Evolutionary conservation across 352 stramenopile genomes (phyloP), one percentile per base, ranked within the genome.

Genomic region (Thalassiosira delicatula): DNA sequence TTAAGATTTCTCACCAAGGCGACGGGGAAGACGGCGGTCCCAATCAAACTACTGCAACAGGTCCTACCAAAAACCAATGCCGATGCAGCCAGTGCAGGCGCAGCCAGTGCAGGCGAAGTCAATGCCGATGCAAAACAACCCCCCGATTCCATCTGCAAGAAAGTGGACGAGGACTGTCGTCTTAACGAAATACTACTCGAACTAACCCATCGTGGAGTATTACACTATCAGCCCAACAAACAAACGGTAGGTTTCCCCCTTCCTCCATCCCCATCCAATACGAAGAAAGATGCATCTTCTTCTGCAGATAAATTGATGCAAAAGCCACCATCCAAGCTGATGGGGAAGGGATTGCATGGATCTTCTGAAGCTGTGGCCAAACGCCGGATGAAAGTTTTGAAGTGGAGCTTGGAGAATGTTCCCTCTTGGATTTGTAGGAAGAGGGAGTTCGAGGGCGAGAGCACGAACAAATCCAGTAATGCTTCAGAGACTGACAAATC

Each of bases 1-100:
- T 54, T 94, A 44, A 83, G 89, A 65, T 94, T 94, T 62, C 70
- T 94, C 9, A 93, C 88, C 17, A 85, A 85, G 49, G 87, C 86
- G 14, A 91, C 84, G 2, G 88, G 90, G 17, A 85, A 89, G 46
- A 83, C 85, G 8, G 71, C 68, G 3, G 69, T 94, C 51, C 75
- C 84, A 5, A 19, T 93, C 3, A 62, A 73, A 27, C 84, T 73
- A 30, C 42, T 94, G 8, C 5, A 66, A 4, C 59, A 76, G 21
- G 86, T 86, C 25, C 44, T 93, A 27, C 88, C 86, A 25, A 69
- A 70, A 42, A 8, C 12, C 63, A 46, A 60, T 67, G 37, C 7
- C 27, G 40, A 25, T 62, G 17, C 23, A 32, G n/a, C n/a, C n/a
- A n/a, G n/a, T n/a, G 21, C 46, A 56, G 37, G 1, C 29, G 54